A percentile compares a stretch with the other conserved stretches of the same genome.
Evolutionary conservation across 345 rosid species (phyloP).

Genomic region (Linum lewisii): DNA sequence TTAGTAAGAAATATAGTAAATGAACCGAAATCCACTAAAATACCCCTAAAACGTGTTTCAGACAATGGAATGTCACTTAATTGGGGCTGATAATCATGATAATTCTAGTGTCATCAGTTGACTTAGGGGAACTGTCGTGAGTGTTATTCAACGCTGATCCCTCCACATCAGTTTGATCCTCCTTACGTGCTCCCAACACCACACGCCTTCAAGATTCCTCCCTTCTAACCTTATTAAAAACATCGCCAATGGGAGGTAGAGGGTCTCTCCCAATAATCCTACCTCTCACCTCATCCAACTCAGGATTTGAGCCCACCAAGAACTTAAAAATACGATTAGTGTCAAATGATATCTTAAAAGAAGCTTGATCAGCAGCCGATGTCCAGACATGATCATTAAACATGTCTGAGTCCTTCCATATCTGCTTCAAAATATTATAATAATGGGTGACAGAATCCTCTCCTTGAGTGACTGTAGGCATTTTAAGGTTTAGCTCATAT

Average conservation of each 20-base stretch:
- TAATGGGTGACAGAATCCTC: constrained; percentile 8
- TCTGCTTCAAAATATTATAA: neutral
- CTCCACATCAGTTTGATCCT: neutral
- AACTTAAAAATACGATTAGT: constrained; percentile 2
- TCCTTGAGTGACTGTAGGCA: neutral
- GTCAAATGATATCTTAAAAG: neutral
- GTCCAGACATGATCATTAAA: constrained; percentile 10
- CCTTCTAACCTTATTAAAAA: neutral
- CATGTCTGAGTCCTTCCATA: constrained; percentile 11
- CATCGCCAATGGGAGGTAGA: constrained; percentile 2
- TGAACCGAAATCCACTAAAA: too few species aligned
- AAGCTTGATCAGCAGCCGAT: neutral
- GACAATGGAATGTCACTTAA: too few species aligned
- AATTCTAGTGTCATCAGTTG: too few species aligned
- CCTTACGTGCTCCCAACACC: neutral
- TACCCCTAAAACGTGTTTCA: too few species aligned
- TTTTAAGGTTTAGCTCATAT: neutral
- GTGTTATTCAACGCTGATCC: neutral
- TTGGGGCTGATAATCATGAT: too few species aligned
- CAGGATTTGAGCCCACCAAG: neutral
- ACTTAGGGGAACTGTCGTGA: too few species aligned
- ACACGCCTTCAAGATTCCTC: neutral
- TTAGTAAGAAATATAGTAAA: too few species aligned
- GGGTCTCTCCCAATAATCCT: constrained; percentile 8
- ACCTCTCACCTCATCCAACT: constrained; percentile 9